A percentile compares a stretch with the other conserved stretches of the same genome.
Conservation (phyloP, 2,329 filamentous ascomycete genomes). For the Aspergillus caelatus region DNA sequence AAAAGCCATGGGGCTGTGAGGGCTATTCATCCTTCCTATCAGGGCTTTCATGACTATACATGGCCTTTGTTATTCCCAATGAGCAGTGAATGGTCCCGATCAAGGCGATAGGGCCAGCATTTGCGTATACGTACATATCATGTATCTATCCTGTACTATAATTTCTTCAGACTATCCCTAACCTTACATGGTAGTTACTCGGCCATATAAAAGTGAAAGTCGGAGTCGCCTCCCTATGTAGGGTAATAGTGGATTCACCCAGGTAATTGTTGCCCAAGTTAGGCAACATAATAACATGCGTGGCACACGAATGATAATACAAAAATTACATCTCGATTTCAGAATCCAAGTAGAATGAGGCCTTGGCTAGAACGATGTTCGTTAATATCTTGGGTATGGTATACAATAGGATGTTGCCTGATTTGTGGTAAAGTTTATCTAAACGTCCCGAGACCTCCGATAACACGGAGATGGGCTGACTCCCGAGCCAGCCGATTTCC, state of each 20-base stretch:
- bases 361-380: neutral
- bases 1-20: slow-evolving; percentile 35
- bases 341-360: neutral
- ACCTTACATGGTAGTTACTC: neutral
- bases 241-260: too few species aligned
- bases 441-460: neutral
- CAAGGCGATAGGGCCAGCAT: neutral
- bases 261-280: neutral
- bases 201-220: neutral
- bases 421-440: neutral
- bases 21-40: neutral
- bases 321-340: too few species aligned
- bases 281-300: neutral
- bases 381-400: neutral
- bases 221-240: neutral
- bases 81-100: neutral
- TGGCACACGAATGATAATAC: neutral
- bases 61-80: neutral
- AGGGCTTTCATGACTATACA: neutral
- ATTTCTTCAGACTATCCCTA: neutral
- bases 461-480: neutral
- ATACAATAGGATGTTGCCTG: neutral
- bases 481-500: neutral
- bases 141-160: neutral
- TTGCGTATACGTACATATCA: neutral